Base-by-base conservation (phyloP, 2,329 filamentous ascomycete genomes). In the Aspergillus uvarum region DNA sequence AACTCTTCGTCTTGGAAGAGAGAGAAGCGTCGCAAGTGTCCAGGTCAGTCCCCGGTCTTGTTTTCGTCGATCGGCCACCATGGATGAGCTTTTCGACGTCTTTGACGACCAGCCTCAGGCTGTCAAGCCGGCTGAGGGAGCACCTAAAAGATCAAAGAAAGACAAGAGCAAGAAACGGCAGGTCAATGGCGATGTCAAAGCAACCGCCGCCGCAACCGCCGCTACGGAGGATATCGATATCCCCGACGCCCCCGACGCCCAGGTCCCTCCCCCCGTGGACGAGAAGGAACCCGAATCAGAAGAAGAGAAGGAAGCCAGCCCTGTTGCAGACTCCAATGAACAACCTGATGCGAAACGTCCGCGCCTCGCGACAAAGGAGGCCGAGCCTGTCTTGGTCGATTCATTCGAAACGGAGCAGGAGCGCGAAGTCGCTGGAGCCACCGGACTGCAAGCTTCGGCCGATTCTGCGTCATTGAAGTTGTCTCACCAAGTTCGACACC, bases 401-500 rank as follows among this genome's bases (percentile, higher is more conserved):
- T 87, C 89, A 12, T 99, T 99, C 76, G 88, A 98, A 80, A 98
- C 95, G 12, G 93, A 95, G 72, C 88, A 96, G 78, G 96, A 93
- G 64, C 85, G 94, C 82, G 91, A 98, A 77, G 85, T 99, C 44
- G 91, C 90, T 22, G 89, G 89, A 26, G 89, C 91, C 5, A 87
- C 88, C 32, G 92, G 91, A 66, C 82, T 81, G 62, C 87, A 83
- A 72, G 82, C 78, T 62, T 82, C 76, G 74, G 86, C 85, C 65
- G 89, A 92, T 56, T 81, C 83, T 29, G 82, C 87, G 51, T 65
- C 72, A 16, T 86, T 99, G 29, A 89, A 96, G 22, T 79, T 99
- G 55, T 94, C 92, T 51, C 96, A 99, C 80, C 96, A 99, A 80
- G 96, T 99, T 69, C 93, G 96, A 77, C 95, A 99, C 82, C 94